These are phyloP conservation scores for Prunus mongolica DNA, from an alignment of 306 rosid genomes.

Conservation along the genomic window DNA sequence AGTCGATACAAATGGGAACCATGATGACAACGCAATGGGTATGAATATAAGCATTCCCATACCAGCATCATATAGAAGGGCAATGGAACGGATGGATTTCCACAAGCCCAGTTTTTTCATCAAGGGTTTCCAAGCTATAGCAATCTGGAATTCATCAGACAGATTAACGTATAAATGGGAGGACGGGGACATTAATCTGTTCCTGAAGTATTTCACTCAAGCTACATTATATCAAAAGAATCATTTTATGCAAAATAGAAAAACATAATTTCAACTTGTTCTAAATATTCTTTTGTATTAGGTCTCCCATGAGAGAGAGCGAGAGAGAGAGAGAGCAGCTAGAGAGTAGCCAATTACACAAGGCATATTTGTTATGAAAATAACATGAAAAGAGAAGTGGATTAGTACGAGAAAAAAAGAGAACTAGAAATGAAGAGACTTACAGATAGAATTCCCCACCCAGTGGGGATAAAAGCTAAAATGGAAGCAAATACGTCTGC, in stretches of 20 bases:
- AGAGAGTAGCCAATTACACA: background rate
- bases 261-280: background rate
- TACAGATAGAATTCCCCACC: conserved; percentile 93
- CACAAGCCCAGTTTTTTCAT: conserved; percentile 69
- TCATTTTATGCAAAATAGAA: background rate
- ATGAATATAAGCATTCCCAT: conserved; percentile 92
- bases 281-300: background rate
- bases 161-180: background rate
- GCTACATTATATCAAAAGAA: background rate
- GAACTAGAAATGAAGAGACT: conserved; percentile 32
- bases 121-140: conserved; percentile 87
- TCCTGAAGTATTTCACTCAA: background rate
- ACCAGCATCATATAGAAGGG: conserved; percentile 84
- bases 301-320: background rate
- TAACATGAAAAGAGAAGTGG: background rate
- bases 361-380: background rate
- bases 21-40: conserved; percentile 73
- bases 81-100: conserved; percentile 81
- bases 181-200: background rate
- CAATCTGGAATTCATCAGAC: conserved; percentile 55
- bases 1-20: conserved; percentile 95
- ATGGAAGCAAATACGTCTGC: conserved; percentile 75
- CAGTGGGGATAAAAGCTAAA: conserved; percentile 85
- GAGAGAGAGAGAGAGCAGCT: background rate
- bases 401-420: background rate